Conservation (phyloP, 768 basidiomycete genomes). For the Pleurotus platypus region DNA sequence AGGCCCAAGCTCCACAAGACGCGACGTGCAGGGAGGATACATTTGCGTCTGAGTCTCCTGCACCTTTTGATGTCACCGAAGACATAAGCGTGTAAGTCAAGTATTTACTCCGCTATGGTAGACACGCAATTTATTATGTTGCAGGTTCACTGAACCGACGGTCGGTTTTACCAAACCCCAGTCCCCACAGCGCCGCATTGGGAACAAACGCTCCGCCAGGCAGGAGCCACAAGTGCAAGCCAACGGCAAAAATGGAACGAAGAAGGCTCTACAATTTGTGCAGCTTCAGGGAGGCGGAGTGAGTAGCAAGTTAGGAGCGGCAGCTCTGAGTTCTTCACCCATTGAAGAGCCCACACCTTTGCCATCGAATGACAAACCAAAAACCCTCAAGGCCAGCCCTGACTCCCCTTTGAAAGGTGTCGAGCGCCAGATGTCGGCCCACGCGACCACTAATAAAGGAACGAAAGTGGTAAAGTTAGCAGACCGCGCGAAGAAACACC, state of each 20-base stretch:
- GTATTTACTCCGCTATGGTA: neutral
- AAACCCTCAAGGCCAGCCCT: neutral
- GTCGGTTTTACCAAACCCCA: too few relatives aligned
- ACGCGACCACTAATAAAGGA: neutral
- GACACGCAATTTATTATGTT: neutral
- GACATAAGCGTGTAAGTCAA: slow-evolving; percentile 6
- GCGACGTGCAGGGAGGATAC: neutral
- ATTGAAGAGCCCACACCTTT: slow-evolving; percentile 8
- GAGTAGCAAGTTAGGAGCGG: slow-evolving; percentile 6
- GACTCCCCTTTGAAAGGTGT: too few relatives aligned
- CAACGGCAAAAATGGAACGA: slow-evolving; percentile 9
- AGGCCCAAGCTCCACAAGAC: too few relatives aligned
- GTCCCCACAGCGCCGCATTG: neutral
- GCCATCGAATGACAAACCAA: neutral
- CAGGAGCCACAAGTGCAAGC: neutral
- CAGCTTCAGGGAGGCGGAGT: slow-evolving; percentile 7
- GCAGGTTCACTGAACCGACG: slow-evolving; percentile 1
- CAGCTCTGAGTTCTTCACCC: slow-evolving; percentile 7
- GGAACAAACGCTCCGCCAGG: neutral
- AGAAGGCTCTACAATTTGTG: slow-evolving; percentile 8
- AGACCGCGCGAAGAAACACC: slow-evolving; percentile 1
- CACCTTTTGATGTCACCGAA: neutral
- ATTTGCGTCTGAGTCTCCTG: neutral
- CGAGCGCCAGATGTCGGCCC: slow-evolving; percentile 1
- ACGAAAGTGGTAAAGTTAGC: slow-evolving; percentile 6